Percentiles rank a stretch among this genome's conserved stretches.
Evolutionary conservation across 495 filamentous ascomycete species (phyloP).

Genomic region (Halenospora varia): DNA sequence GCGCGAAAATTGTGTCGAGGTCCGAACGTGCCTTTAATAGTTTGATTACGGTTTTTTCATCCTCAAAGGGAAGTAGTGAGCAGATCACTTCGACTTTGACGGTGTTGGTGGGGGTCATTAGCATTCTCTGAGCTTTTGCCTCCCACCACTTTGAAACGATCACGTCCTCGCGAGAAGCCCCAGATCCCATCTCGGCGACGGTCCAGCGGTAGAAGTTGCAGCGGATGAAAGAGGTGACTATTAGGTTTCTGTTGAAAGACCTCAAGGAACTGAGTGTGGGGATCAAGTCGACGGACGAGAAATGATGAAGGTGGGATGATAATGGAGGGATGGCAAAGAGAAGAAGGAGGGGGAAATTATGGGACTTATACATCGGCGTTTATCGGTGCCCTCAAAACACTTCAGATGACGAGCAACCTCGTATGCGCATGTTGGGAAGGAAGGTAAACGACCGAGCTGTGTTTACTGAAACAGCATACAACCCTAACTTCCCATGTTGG

Average conservation of each 20-base stretch:
- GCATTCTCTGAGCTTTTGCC: slow-evolving; percentile 1
- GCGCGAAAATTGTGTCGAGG: not conserved
- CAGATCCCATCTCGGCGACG: slow-evolving; percentile 2
- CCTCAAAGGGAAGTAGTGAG: not conserved
- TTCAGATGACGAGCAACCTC: not conserved
- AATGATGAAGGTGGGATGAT: not conserved
- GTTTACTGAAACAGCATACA: not conserved
- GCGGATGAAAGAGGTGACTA: not conserved
- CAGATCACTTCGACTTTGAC: slow-evolving; percentile 1
- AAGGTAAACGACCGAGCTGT: not conserved
- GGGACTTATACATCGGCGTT: slow-evolving; percentile 2
- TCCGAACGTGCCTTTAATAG: not conserved
- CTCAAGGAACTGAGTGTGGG: too few relatives aligned
- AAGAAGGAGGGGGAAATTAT: not conserved
- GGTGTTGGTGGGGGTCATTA: not conserved
- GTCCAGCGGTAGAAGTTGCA: not conserved
- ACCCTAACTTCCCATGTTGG: not conserved
- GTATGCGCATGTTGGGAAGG: not conserved
- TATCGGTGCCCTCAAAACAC: not conserved
- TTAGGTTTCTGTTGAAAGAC: not conserved
- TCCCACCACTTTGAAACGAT: slow-evolving; percentile 1
- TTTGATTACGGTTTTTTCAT: not conserved
- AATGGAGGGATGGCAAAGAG: not conserved
- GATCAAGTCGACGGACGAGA: not conserved
- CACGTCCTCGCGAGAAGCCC: slow-evolving; percentile 1